A percentile compares a stretch with the other conserved stretches of the same genome.
These are phyloP conservation scores for Serendipita vermifera DNA, from an alignment of 768 basidiomycete genomes.

Conservation along the genomic window DNA sequence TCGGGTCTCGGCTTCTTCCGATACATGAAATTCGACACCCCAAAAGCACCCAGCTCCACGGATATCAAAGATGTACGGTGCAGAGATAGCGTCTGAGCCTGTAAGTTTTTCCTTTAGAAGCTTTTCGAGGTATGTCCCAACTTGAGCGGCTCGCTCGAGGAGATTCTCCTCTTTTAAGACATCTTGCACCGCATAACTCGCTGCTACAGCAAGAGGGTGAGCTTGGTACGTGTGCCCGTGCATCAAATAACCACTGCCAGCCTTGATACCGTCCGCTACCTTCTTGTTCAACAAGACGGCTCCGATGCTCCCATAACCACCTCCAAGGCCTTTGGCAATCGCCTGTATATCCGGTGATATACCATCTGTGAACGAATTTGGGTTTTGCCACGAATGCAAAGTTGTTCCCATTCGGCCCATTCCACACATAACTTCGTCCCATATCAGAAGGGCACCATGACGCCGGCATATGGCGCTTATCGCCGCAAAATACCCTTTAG, in stretches of 20 bases:
- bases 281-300: conserved; percentile 64
- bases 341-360: conserved; percentile 74
- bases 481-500: conserved; percentile 74
- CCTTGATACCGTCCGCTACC: conserved; percentile 55
- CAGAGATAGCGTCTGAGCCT: conserved; percentile 37
- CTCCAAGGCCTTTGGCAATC: conserved; percentile 80
- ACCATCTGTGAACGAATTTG: conserved; percentile 53
- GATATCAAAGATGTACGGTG: conserved; percentile 62
- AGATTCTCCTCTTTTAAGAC: conserved; percentile 58
- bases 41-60: conserved; percentile 78
- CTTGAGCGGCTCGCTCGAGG: conserved; percentile 46
- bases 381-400: conserved; percentile 62
- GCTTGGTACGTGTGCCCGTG: conserved; percentile 82
- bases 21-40: conserved; percentile 72
- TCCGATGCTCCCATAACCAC: conserved; percentile 75
- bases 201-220: conserved; percentile 64
- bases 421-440: conserved; percentile 88
- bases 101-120: conserved; percentile 44
- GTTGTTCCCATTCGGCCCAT: conserved; percentile 80
- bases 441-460: conserved; percentile 47
- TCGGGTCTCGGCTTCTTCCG: conserved; percentile 26
- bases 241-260: conserved; percentile 59
- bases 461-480: conserved; percentile 52
- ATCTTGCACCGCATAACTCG: conserved; percentile 67
- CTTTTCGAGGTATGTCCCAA: conserved; percentile 44